phyloP scores from a whole-genome alignment of 768 basidiomycete genomes.

The Amanita rubescens region DNA sequence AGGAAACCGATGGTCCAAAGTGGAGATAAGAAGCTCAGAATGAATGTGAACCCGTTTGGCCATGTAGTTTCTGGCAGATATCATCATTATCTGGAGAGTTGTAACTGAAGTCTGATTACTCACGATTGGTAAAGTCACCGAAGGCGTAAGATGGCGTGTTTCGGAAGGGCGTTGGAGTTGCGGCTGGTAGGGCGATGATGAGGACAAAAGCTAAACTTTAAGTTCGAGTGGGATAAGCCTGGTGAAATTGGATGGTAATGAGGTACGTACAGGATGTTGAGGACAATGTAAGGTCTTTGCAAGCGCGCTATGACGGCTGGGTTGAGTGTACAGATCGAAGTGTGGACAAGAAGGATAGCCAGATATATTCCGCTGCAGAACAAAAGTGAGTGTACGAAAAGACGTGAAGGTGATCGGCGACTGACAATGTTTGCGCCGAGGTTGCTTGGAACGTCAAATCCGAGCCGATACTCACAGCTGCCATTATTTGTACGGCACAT shows the following conservation, averaged over 20 bases:
- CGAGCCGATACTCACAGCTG: slow-evolving; percentile 53
- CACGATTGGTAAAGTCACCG: slow-evolving; percentile 54
- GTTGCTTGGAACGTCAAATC: slow-evolving; percentile 34
- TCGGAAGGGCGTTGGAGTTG: slow-evolving; percentile 49
- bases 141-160: slow-evolving; percentile 59
- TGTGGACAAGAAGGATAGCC: slow-evolving; percentile 56
- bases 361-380: slow-evolving; percentile 52
- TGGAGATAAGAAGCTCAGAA: slow-evolving; percentile 34
- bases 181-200: slow-evolving; percentile 61
- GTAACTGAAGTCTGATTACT: slow-evolving; percentile 7
- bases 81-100: neutral
- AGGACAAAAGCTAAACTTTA: slow-evolving; percentile 53
- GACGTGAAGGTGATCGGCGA: slow-evolving; percentile 2
- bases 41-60: slow-evolving; percentile 53
- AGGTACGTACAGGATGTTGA: slow-evolving; percentile 55
- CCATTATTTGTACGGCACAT: slow-evolving; percentile 56
- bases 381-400: neutral
- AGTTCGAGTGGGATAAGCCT: slow-evolving; percentile 14
- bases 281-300: slow-evolving; percentile 62
- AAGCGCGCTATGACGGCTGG: slow-evolving; percentile 59
- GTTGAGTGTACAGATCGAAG: slow-evolving; percentile 57
- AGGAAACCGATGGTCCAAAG: slow-evolving; percentile 40
- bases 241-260: neutral
- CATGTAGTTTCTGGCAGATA: slow-evolving; percentile 39
- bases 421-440: slow-evolving; percentile 39